Percentiles rank a stretch among this genome's conserved stretches.
Conservation (phyloP, 805 yeast genomes). For the Lipomyces kockii region DNA sequence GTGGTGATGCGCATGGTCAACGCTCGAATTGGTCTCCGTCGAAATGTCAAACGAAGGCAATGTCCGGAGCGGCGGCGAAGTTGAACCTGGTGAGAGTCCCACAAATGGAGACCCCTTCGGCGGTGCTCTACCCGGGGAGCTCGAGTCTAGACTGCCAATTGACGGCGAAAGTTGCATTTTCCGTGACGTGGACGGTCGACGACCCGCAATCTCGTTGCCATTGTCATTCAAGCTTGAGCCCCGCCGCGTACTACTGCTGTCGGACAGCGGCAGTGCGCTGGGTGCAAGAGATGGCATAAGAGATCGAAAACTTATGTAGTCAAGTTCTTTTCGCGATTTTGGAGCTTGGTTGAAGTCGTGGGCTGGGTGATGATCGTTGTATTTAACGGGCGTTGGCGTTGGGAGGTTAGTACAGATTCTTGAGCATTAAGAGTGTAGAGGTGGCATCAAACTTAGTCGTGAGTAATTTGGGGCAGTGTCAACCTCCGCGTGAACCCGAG, state of each 20-base stretch:
- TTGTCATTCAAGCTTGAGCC: neutral
- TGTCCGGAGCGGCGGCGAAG: neutral
- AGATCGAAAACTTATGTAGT: neutral
- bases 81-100: neutral
- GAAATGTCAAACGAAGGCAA: neutral
- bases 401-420: neutral
- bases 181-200: neutral
- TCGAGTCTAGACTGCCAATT: neutral
- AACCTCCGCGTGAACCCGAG: neutral
- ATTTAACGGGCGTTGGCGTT: neutral
- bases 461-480: neutral
- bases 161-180: neutral
- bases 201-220: neutral
- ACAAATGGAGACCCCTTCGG: neutral
- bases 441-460: neutral
- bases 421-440: neutral
- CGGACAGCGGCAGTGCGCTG: neutral
- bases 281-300: slow-evolving; percentile 7
- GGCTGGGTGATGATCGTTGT: neutral
- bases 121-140: neutral
- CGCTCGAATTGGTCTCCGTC: neutral
- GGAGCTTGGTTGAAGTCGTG: neutral
- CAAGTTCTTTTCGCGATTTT: neutral
- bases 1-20: neutral
- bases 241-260: slow-evolving; percentile 1